Conservation (phyloP, 306 rosid species). For the Luffa aegyptiaca region DNA sequence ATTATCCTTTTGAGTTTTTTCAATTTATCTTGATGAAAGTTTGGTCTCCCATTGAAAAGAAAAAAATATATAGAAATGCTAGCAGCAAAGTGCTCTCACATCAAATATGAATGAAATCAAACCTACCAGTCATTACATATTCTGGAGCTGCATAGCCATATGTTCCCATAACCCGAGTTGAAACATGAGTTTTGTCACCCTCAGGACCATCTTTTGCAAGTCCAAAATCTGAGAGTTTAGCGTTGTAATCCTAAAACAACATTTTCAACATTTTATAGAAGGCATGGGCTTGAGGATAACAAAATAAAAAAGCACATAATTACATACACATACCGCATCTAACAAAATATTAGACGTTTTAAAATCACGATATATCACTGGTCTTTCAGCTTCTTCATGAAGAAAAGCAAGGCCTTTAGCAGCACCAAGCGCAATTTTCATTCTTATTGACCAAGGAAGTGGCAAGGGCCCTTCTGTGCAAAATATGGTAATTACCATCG, state of each 20-base stretch:
- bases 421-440: constrained; percentile 94
- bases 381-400: constrained; percentile 76
- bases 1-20: not conserved
- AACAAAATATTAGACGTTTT: constrained; percentile 90
- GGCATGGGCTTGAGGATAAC: constrained; percentile 7
- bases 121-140: constrained; percentile 98
- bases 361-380: constrained; percentile 92
- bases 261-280: constrained; percentile 7
- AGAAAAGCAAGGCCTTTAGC: constrained; percentile 96
- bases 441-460: constrained; percentile 95
- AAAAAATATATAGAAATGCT: not conserved
- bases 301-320: not conserved
- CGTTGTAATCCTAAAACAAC: constrained; percentile 69
- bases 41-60: not conserved
- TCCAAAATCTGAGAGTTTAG: constrained; percentile 94
- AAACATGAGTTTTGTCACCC: constrained; percentile 90
- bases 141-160: constrained; percentile 98
- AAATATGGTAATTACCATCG: constrained; percentile 33
- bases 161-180: constrained; percentile 97
- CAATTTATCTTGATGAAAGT: not conserved
- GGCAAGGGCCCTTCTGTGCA: constrained; percentile 80
- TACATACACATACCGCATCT: constrained; percentile 62
- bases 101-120: constrained; percentile 1
- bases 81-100: not conserved
- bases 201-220: constrained; percentile 97